Base-by-base conservation (phyloP, 441 rosid genomes). In the Breynia disticha region DNA sequence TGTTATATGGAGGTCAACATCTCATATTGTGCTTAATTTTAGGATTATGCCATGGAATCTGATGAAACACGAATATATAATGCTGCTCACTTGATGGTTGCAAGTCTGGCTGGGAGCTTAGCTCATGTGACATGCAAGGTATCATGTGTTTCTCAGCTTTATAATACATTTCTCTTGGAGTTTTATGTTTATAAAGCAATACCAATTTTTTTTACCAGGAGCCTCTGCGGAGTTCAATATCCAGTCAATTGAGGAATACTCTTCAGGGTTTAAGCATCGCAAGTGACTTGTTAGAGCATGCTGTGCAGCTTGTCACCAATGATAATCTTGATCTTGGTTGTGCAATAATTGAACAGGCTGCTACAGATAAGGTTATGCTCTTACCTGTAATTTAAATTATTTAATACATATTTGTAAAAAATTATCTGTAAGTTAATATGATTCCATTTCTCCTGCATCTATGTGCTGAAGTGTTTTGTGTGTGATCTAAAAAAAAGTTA, bases 101-200 rank as follows among this genome's bases (percentile, higher is more conserved):
- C 97, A 19, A 90, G 96, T 74, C 71, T 94, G 75, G 91, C 97
- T 41, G 97, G 97, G 73, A 94, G 99, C 78, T 71, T 94, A 42
- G 99, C 99, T 61, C 99, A 94, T 75, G 99, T 86, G 46, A 90
- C 97, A 19, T 94, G 99, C 99, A 94, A 94, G 99, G 97, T 90
- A 70, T 22, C 56, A 21, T 69, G 50, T 54, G 61, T 39, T 19
- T 42, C 16, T 37, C 8, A 12, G 7, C 19, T 35, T 16, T 12
- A 28, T 22, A n/a, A 32, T 51, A 11, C 12, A 24, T 24, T 24
- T 7, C 32, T 24, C 15, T 50, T 48, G 39, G 15, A 4, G 45
- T 59, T 39, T 8, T 41, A 7, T 56, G 55, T 6, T 39, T 39
- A 2, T 39, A 14, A 39, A 39, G 11, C 15, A 14, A 48, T 51